Evolutionary conservation across 192 early-diverging fungal genomes (phyloP), one percentile per base, ranked within the genome.

Genomic region (Endogone sp.): DNA sequence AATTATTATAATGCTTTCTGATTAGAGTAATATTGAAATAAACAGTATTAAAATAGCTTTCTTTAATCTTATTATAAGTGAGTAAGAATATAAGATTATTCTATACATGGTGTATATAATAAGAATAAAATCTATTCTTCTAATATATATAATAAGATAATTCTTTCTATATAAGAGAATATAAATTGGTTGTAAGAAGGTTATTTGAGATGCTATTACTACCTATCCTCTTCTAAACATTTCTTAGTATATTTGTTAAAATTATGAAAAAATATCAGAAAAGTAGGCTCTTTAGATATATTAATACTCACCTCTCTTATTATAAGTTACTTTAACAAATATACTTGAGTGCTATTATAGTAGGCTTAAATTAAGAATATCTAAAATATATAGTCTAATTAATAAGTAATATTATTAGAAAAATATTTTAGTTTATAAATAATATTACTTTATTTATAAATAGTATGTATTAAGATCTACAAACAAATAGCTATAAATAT

Each of bases 61-160:
- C 59, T 37, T 67, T 0, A 31, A 31, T 26, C 2, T 64, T 3
- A 4, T 8, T 29, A 27, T n/a, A 2, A 60, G 54, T 54, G 25
- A 64, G 37, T 60, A 73, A 25, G 49, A 64, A 8, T 73, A 60
- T 29, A 20, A 65, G 23, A 64, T 70, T 28, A 29, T 74, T n/a
- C 20, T 31, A 64, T 75, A 61, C 16, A 66, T 60, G 9, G 25
- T 69, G 26, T 63, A 75, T 54, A 64, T 61, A 23, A 75, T 75
- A 63, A 16, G 37, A 49, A 16, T 6, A 49, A 49, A 11, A 67
- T 67, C 16, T 49, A 29, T 23, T 29, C 23, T 8, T 21, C 25
- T 11, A 29, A 67, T 22, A 16, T 44, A 3, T 44, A 10, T 10
- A 22, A 60, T 29, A 67, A 9, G 57, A 67, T 67, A 44, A 60